Conservation (phyloP, 1,284 basidiomycete species). For the Cryptococcus amylolentus region DNA sequence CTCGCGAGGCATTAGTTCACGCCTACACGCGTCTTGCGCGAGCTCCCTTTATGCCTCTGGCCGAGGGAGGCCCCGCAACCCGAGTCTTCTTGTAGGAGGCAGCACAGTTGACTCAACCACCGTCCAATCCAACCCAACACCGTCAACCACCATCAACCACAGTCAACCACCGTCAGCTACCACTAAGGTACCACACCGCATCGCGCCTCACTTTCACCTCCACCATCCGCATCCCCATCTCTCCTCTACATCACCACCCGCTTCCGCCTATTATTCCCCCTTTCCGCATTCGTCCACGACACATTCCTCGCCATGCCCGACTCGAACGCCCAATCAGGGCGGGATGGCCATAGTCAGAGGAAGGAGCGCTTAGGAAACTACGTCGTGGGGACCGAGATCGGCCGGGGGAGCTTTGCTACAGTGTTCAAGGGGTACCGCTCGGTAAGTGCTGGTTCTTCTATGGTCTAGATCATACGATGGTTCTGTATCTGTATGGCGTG, state of each 20-base stretch:
- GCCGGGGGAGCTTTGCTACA: slow-evolving; percentile 85
- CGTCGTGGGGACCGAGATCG: slow-evolving; percentile 56
- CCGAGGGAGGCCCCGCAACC: no score
- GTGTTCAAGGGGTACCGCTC: slow-evolving; percentile 91
- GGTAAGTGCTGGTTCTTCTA: slow-evolving; percentile 53
- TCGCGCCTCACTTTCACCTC: not conserved
- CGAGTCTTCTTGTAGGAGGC: no score
- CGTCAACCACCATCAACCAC: no score
- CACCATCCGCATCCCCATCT: not conserved
- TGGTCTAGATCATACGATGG: no score
- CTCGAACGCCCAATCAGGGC: slow-evolving; percentile 11
- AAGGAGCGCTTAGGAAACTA: slow-evolving; percentile 53
- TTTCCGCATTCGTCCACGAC: not conserved
- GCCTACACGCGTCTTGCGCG: not conserved
- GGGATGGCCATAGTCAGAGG: slow-evolving; percentile 8
- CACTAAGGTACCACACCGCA: not conserved
- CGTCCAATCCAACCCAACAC: no score
- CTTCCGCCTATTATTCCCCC: slow-evolving; percentile 2
- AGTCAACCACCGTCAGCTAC: no score
- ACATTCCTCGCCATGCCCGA: not conserved
- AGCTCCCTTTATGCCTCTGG: not conserved
- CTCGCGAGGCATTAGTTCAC: not conserved
- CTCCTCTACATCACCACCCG: not conserved
- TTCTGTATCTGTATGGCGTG: not conserved
- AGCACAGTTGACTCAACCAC: no score